phyloP scores from a whole-genome alignment of 805 yeast genomes.

The Maudiozyma pseudohumilis region DNA sequence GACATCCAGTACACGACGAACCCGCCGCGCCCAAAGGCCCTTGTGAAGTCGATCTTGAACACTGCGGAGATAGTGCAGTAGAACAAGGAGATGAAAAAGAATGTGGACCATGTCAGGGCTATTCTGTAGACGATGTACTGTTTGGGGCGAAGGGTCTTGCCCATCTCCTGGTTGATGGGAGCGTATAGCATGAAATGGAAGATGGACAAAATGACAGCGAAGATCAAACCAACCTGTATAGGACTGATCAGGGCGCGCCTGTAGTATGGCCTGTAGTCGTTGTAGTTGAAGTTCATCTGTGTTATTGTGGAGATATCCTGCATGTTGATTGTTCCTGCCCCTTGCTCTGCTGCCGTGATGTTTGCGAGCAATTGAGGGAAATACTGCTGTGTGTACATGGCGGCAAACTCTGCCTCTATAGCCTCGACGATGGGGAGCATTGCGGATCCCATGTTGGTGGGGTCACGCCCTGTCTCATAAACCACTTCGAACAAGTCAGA shows the following conservation, averaged over 20 bases:
- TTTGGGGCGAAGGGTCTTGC: constrained; percentile 34
- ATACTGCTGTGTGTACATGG: constrained; percentile 5
- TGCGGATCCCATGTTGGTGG: constrained; percentile 35
- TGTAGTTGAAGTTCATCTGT: constrained; percentile 27
- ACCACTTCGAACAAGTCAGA: constrained; percentile 29
- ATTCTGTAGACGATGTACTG: constrained; percentile 46
- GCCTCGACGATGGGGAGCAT: constrained; percentile 35
- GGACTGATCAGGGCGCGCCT: constrained; percentile 54
- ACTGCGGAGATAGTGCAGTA: constrained; percentile 55
- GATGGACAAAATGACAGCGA: constrained; percentile 58
- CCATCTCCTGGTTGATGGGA: constrained; percentile 43
- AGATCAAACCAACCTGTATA: constrained; percentile 66
- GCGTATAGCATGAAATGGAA: constrained; percentile 56
- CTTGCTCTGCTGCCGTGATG: constrained; percentile 2
- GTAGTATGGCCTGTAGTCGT: constrained; percentile 41
- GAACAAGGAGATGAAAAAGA: constrained; percentile 47
- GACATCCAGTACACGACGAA: constrained; percentile 69
- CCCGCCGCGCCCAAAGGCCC: constrained; percentile 56
- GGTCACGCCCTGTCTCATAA: constrained; percentile 60
- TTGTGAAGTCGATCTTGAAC: constrained; percentile 52
- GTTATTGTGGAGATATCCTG: constrained; percentile 12
- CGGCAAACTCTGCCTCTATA: constrained; percentile 23
- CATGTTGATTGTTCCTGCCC: neutral
- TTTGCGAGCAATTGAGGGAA: constrained; percentile 14
- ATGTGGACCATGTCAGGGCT: constrained; percentile 38